These are phyloP conservation scores for Cairneyella variabilis DNA, from an alignment of 495 filamentous ascomycete species.

Conservation along the genomic window DNA sequence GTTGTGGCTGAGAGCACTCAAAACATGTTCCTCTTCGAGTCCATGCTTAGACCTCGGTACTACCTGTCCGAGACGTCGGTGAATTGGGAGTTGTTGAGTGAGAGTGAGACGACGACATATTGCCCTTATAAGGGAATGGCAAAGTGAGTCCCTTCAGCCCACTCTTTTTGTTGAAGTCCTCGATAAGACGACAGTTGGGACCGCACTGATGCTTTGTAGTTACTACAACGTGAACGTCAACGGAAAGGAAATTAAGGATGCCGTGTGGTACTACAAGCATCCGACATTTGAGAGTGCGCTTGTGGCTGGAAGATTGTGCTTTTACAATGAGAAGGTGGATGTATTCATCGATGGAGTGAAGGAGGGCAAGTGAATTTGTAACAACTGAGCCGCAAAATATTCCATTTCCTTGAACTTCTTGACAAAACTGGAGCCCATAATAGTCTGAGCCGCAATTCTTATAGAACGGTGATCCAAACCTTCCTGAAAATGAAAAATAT, in stretches of 20 bases:
- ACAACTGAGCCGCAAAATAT: too few species aligned
- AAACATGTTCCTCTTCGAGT: constrained; percentile 45
- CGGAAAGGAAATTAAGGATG: constrained; percentile 38
- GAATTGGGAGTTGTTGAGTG: constrained; percentile 31
- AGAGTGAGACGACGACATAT: constrained; percentile 39
- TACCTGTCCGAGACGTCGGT: constrained; percentile 46
- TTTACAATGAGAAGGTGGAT: constrained; percentile 61
- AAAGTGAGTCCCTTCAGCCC: constrained; percentile 36
- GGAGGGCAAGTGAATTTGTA: constrained; percentile 29
- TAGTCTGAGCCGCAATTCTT: too few species aligned
- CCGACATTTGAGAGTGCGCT: constrained; percentile 43
- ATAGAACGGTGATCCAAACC: too few species aligned
- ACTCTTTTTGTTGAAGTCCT: neutral
- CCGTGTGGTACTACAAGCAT: constrained; percentile 52
- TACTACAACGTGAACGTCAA: constrained; percentile 36
- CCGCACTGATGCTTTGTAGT: constrained; percentile 6
- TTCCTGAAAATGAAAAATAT: too few species aligned
- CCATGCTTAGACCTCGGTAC: constrained; percentile 44
- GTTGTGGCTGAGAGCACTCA: constrained; percentile 38
- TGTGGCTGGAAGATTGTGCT: constrained; percentile 46
- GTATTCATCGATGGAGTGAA: constrained; percentile 49
- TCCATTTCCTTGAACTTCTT: too few species aligned
- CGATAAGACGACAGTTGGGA: too few species aligned
- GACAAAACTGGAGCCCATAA: too few species aligned
- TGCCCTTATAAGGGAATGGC: constrained; percentile 60